Base-by-base conservation (phyloP, 1,139 yeast genomes). In the Candida glucosophila region DNA sequence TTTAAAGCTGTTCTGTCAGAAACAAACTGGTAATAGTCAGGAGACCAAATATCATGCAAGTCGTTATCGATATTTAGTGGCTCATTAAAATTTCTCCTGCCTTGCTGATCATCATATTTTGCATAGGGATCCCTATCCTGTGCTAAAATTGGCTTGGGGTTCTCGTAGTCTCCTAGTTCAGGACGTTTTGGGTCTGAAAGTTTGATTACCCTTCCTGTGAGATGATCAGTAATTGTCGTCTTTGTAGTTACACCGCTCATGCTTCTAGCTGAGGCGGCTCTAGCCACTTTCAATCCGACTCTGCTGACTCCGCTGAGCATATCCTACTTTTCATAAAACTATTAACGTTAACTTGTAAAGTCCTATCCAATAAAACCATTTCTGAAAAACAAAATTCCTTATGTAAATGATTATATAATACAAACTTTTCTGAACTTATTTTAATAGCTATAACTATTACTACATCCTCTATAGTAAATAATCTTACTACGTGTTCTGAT, bases 11-110 rank as follows among this genome's bases (percentile, higher is more conserved):
- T 64, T 31, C 56, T 50, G 51, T 80, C 78, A 20, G 71, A 58
- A 22, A 75, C 80, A 25, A 61, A 51, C 42, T 75, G 74, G 49
- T 64, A 76, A 45, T 76, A 70, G 46, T 82, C 93, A 12, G 94
- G 93, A 8, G 94, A 75, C 94, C 94, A 83, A 64, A 81, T 69
- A 49, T 83, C 90, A 46, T 77, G 65, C 49, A 71, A 57, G 46
- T 83, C 95, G 39, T 77, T 81, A 39, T 77, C 72, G 29, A 74
- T 73, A 45, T 76, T 72, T 34, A 80, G 53, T 22, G 86, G 83
- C 37, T 83, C 90, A 37, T 73, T 71, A 39, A 70, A 58, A 61
- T 82, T 81, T 58, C 93, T 76, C 60, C 90, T 73, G 50, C 76
- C 73, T 55, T 82, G 94, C 43, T 64, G 83, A 51, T 81, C 92